Evolutionary conservation across 83 land plant species (phyloP), one percentile per base, ranked within the genome.

Genomic region (Isoetes engelmannii): DNA sequence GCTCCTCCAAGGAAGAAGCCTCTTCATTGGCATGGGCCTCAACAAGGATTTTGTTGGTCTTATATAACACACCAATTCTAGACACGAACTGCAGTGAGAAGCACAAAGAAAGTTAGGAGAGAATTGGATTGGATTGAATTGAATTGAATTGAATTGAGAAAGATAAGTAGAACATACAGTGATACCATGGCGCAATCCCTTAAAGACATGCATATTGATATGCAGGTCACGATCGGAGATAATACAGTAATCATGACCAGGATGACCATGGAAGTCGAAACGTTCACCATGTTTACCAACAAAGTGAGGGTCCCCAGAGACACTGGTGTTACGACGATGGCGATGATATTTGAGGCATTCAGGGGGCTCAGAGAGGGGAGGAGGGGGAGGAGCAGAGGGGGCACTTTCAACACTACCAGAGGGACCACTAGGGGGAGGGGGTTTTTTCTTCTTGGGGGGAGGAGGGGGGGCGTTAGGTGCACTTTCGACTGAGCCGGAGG

Each of bases 211-310:
- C 81, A 78, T 78, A 63, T 78, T 78, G 73, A 78, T 56, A 19
- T 78, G 81, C 17, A 78, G 19, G 43, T 78, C 48, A n/a, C 44
- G 68, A 44, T 78, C 81, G 42, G 78, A 74, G 15, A 78, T 7
- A 9, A 78, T 63, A 51, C 81, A 78, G 54, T 78, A 78, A 41
- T 78, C 72, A 19, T 47, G 72, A 5, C 67, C 67, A 57, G 46
- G 51, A 47, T 63, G 61, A 1, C 81, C 81, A 43, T 78, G 81
- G 44, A 78, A 78, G 37, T 78, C 81, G 54, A 78, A 78, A 0
- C 78, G 71, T 72, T 78, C 81, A 6, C 81, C 81, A 65, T 79
- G 81, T 63, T 79, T 79, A n/a, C 81, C 81, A 6, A 69, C 48
- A 43, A 79, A 74, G 45, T 79, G 81, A 15, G 81, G 81, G 62